phyloP scores from a whole-genome alignment of 2,329 filamentous ascomycete genomes.

The Cryphonectria japonica region DNA sequence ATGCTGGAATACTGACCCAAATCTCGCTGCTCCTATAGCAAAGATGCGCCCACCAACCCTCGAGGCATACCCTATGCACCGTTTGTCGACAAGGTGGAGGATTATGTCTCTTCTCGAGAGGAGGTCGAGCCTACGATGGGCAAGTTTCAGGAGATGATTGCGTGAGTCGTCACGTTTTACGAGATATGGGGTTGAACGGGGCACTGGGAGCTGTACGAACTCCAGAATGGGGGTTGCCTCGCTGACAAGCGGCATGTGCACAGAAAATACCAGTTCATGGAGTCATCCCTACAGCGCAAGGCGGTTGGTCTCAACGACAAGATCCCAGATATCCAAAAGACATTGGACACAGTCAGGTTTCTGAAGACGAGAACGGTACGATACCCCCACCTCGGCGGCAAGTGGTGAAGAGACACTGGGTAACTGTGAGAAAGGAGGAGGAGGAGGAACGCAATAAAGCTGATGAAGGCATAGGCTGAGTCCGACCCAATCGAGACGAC shows the following conservation, averaged over 20 bases:
- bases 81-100: conserved; percentile 86
- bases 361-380: conserved; percentile 74
- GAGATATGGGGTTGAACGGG: background rate
- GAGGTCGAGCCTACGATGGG: conserved; percentile 82
- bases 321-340: conserved; percentile 96
- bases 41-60: conserved; percentile 70
- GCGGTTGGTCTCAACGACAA: conserved; percentile 85
- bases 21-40: conserved; percentile 37
- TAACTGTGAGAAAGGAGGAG: background rate
- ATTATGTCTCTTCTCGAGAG: conserved; percentile 77
- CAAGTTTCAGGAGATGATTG: conserved; percentile 92
- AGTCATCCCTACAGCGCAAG: conserved; percentile 85
- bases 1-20: conserved; percentile 12
- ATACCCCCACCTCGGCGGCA: background rate
- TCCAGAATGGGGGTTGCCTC: background rate
- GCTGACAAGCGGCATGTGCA: conserved; percentile 33
- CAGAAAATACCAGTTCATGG: conserved; percentile 99
- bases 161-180: conserved; percentile 57
- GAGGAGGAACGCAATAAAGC: background rate
- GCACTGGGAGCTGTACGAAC: background rate
- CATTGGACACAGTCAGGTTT: conserved; percentile 87
- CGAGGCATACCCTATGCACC: conserved; percentile 82
- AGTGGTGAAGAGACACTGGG: background rate
- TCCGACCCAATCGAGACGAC: conserved; percentile 82
- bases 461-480: conserved; percentile 41